Conservation (phyloP, 2,329 filamentous ascomycete species). For the Cladophialophora exuberans region DNA sequence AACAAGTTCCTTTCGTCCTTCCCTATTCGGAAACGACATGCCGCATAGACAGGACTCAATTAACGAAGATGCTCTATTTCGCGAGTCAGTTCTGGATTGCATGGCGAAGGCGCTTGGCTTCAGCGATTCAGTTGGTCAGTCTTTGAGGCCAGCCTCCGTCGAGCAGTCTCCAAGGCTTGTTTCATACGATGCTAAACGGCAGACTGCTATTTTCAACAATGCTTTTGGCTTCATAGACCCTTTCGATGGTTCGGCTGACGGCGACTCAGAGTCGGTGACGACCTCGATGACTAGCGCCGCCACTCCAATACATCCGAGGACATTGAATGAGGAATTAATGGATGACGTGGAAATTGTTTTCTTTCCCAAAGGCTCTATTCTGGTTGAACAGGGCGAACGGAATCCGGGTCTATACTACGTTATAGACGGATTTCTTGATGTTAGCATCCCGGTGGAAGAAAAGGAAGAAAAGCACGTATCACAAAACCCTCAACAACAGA, state of each 20-base stretch:
- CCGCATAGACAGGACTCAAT: conserved; percentile 67
- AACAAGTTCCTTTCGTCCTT: conserved; percentile 41
- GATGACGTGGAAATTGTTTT: conserved; percentile 97
- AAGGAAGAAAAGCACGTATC: conserved; percentile 40
- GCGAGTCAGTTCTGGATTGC: conserved; percentile 88
- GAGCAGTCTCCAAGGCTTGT: conserved; percentile 84
- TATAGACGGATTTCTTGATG: conserved; percentile 93
- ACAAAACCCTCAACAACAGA: not conserved
- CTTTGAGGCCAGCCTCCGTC: conserved; percentile 65
- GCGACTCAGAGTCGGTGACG: conserved; percentile 80
- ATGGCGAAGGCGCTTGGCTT: conserved; percentile 94
- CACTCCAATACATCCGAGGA: conserved; percentile 65
- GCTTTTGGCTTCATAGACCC: conserved; percentile 91
- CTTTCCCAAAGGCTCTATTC: conserved; percentile 89
- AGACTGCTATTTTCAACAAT: conserved; percentile 80
- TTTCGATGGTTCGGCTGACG: conserved; percentile 75
- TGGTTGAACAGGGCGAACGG: conserved; percentile 96
- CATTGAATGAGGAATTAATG: conserved; percentile 76
- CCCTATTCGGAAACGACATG: conserved; percentile 27
- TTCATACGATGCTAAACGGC: conserved; percentile 78
- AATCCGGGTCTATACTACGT: conserved; percentile 97
- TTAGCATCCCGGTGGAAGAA: conserved; percentile 78
- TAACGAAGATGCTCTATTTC: conserved; percentile 86
- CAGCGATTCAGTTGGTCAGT: conserved; percentile 55
- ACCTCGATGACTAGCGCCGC: conserved; percentile 67